Evolutionary conservation across 805 yeast genomes (phyloP), one percentile per base, ranked within the genome.

Genomic region (Candida montana): DNA sequence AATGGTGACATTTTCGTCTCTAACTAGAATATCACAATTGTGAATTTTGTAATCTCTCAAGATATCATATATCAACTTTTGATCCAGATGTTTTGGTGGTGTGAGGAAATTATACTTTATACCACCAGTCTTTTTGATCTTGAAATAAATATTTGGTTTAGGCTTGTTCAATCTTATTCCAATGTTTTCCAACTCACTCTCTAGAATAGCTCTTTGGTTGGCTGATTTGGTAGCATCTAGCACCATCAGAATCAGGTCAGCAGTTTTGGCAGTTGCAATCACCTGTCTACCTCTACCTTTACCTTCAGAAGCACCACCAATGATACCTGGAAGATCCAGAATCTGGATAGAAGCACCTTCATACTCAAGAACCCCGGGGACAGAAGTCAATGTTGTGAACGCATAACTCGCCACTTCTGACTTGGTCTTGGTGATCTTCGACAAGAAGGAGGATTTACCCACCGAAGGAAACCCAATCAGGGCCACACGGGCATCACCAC

Each of bases 251-350:
- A 91, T 82, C 57, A 91, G 68, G 58, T 93, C 98, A 0, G 96
- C 89, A 0, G 98, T 91, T 61, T 93, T 83, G 0, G 97, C 95
- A 0, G 96, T 93, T 2, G 98, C 84, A 50, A 91, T 90, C 32
- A 93, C 98, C 62, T 93, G 98, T 54, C 96, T 75, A 43, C 98
- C 98, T 63, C 99, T 79, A 54, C 99, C 99, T 63, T 90, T 90
- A 55, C 98, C 98, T 59, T 87, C 96, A 28, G 95, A 74, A 4
- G 98, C 98, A 33, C 98, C 98, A 60, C 86, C 87, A 44, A 91
- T 91, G 53, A 91, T 91, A 62, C 99, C 99, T 1, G 99, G 99
- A 39, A 91, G 67, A 73, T 91, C 99, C n/a, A 91, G 91, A 51
- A 93, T 82, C 66, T 91, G 99, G 48, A 91, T 89, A 57, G 90